Base-by-base conservation (phyloP, 2,329 filamentous ascomycete species). In the Lojkania enalia region DNA sequence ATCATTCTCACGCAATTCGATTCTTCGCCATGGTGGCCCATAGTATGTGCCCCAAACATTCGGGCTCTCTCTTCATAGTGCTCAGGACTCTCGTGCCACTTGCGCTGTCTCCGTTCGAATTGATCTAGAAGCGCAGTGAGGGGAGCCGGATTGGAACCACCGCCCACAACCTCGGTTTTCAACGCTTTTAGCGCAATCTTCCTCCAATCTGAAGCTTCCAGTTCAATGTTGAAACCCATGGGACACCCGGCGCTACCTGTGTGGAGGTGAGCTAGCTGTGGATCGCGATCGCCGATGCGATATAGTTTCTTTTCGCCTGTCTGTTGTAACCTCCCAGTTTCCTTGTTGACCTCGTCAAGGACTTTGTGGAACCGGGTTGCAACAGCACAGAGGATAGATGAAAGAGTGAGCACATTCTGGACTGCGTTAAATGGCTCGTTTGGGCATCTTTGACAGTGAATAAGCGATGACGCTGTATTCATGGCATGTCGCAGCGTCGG, bases 361-460 rank as follows among this genome's bases (percentile, higher is more conserved):
- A 74, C 54, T 44, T 69, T 71, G 35, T 63, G 55, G 54, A 74
- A 76, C 31, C 71, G 66, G 35, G 74, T 69, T 1, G 68, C 63
- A 18, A 77, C 58, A 16, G 67, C 66, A 44, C 70, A 66, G 13
- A 77, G 59, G 2, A 78, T 59, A 1, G 72, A 67, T 6, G 64
- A 60, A 7, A 77, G 54, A 4, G 73, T 61, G 25, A 73, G 67
- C 0, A 70, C 62, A 50, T 78, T 79, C 44, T 77, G 75, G 3
- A 74, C 66, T 0, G 70, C 72, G 12, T 65, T 67, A 47, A 74
- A 71, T 41, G 63, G 61, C n/a, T 68, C 57, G 6, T 53, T 60
- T 1, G 74, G 74, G 45, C 76, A 79, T 33, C 63, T 51, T 3
- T 60, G 46, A 57, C 76, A 79, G 21, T 58, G 43, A 9, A 77